Evolutionary conservation across 2,329 filamentous ascomycete species (phyloP), one percentile per base, ranked within the genome.

Genomic region (Sphaerulina vaccinii): DNA sequence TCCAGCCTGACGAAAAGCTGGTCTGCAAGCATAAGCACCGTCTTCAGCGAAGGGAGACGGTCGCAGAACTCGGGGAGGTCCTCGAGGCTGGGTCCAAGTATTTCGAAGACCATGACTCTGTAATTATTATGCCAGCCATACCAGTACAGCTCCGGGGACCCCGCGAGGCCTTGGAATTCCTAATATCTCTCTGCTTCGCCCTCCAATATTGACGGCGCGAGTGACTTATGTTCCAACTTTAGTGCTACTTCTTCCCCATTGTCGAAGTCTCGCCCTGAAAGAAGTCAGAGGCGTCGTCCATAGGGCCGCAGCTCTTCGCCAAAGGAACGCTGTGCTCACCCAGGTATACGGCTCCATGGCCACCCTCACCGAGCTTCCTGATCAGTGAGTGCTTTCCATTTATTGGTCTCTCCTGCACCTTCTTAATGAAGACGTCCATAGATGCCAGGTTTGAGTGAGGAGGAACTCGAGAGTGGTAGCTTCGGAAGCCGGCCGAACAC

Each of bases 31-130:
- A 47, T 18, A 19, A 47, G 33, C 16, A 38, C 33, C 3, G 44
- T 47, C 44, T 47, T 47, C 9, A 47, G 23, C 21, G 44, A 47
- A 32, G 38, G 38, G 11, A 24, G 35, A n/a, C 33, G 32, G 15
- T 18, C 33, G 27, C 49, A 60, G 49, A 52, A 60, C 43, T 55
- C 48, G 37, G 57, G 57, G 13, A 60, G 37, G 45, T 59, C 40
- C 35, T 58, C 53, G 16, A 60, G 56, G 18, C 41, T 59, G 23
- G 51, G 57, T 24, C 56, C 56, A 27, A 60, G 50, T 29, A 60
- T 43, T 32, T 60, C 45, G 24, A 27, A 27, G 6, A 10, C 24
- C 24, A 27, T 27, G 10, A 27, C 24, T 27, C 6, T 41, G n/a
- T 41, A 41, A 19, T 41, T n/a, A n/a, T 41, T n/a, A 23, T 41